Evolutionary conservation across 768 basidiomycete species (phyloP).

Genomic region (Serendipita sp.): DNA sequence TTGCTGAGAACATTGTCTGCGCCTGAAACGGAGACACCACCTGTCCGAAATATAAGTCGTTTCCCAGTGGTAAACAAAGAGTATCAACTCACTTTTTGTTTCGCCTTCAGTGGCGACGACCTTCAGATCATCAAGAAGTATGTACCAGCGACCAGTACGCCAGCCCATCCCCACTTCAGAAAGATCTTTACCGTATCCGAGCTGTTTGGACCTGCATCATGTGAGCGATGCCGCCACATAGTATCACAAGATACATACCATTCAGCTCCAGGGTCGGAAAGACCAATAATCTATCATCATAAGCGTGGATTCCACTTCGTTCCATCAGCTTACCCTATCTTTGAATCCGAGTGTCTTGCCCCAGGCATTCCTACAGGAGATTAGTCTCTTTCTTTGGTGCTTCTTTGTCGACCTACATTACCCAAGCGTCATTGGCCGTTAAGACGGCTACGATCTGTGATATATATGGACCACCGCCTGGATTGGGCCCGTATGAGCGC

Average conservation of each 20-base stretch:
- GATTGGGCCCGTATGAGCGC: too few relatives aligned
- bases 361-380: neutral
- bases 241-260: neutral
- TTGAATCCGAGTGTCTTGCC: neutral
- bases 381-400: neutral
- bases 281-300: neutral
- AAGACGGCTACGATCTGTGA: slow-evolving; percentile 38
- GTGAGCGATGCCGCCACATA: neutral
- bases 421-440: slow-evolving; percentile 66
- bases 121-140: neutral
- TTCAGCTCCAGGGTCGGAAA: neutral
- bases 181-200: neutral
- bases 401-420: slow-evolving; percentile 21
- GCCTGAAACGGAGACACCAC: neutral
- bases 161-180: neutral
- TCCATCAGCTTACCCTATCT: neutral
- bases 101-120: neutral
- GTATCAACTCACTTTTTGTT: neutral
- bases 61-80: neutral
- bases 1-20: neutral
- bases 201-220: neutral
- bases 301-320: neutral
- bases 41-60: neutral
- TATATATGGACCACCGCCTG: neutral
- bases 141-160: slow-evolving; percentile 2